Conservation (phyloP, 164 flowering plant species). For the Magnolia changhungtana region DNA sequence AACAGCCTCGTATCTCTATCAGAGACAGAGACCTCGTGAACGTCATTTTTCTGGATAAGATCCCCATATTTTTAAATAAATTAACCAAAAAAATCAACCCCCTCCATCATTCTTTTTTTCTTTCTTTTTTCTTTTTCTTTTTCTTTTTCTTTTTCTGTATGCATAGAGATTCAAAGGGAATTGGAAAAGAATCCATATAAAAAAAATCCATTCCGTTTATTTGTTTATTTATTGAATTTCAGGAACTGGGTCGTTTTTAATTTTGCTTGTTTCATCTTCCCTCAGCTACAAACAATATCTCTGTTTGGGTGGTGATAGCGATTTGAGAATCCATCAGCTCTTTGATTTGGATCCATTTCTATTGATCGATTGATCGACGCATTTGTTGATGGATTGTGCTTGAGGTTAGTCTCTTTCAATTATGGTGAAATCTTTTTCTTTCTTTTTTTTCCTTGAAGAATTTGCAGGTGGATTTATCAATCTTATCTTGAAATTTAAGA, state of each 20-base stretch:
- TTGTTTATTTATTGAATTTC: background rate
- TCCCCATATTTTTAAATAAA: constrained; percentile 1
- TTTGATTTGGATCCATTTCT: background rate
- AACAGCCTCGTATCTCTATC: constrained; percentile 21
- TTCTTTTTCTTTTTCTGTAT: too few relatives aligned
- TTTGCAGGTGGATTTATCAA: background rate
- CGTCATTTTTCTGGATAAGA: constrained; percentile 31
- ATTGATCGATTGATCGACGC: background rate
- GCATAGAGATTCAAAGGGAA: too few relatives aligned
- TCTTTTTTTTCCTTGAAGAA: background rate
- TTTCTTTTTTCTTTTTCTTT: too few relatives aligned
- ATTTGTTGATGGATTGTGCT: background rate
- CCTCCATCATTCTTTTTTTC: background rate
- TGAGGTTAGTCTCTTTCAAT: background rate
- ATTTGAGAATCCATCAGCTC: background rate
- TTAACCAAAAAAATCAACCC: background rate
- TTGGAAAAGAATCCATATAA: background rate
- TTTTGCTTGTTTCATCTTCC: background rate
- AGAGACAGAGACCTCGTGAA: constrained; percentile 17
- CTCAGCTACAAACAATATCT: background rate
- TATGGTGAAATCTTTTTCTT: background rate
- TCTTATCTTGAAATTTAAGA: background rate
- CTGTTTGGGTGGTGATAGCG: background rate
- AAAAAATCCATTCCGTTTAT: background rate
- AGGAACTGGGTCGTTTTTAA: background rate